phyloP scores from a whole-genome alignment of 345 rosid genomes.

The Stellera chamaejasme region DNA sequence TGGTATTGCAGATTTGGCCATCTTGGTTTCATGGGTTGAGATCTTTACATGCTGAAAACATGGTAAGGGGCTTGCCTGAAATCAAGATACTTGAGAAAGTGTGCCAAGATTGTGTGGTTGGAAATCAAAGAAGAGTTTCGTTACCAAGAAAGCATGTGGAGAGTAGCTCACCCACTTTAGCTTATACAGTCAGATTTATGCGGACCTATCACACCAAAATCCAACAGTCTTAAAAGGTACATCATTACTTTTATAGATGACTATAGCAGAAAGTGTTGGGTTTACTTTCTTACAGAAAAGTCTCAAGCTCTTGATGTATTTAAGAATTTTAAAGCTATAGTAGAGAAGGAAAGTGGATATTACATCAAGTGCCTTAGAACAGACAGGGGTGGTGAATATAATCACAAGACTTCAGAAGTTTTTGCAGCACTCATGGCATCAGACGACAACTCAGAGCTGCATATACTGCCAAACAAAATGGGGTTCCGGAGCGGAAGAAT shows the following conservation, averaged over 20 bases:
- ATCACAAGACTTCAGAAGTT: too few relatives aligned
- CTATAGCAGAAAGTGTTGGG: conserved; percentile 11
- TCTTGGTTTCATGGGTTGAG: conserved; percentile 8
- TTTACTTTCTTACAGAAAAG: conserved; percentile 6
- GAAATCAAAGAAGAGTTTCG: conserved; percentile 7
- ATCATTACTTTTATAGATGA: conserved; percentile 15
- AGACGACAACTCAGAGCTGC: too few relatives aligned
- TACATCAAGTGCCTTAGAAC: not conserved
- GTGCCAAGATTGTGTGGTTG: not conserved
- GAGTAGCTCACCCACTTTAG: not conserved
- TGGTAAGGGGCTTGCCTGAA: conserved; percentile 10
- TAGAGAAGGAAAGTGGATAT: not conserved
- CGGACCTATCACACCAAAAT: conserved; percentile 6
- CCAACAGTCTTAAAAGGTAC: conserved; percentile 10
- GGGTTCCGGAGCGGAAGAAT: not conserved
- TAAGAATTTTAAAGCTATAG: not conserved
- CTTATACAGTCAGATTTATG: conserved; percentile 8
- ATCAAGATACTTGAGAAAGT: not conserved
- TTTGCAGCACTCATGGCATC: too few relatives aligned
- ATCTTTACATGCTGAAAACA: not conserved
- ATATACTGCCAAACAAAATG: conserved; percentile 8
- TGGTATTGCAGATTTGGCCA: conserved; percentile 11
- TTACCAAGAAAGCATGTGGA: conserved; percentile 11
- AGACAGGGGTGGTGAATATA: not conserved
- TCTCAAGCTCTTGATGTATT: not conserved